Percentiles rank a stretch among this genome's conserved stretches.
Conservation (phyloP, 768 basidiomycete genomes). For the Boletus tomentosulus region DNA sequence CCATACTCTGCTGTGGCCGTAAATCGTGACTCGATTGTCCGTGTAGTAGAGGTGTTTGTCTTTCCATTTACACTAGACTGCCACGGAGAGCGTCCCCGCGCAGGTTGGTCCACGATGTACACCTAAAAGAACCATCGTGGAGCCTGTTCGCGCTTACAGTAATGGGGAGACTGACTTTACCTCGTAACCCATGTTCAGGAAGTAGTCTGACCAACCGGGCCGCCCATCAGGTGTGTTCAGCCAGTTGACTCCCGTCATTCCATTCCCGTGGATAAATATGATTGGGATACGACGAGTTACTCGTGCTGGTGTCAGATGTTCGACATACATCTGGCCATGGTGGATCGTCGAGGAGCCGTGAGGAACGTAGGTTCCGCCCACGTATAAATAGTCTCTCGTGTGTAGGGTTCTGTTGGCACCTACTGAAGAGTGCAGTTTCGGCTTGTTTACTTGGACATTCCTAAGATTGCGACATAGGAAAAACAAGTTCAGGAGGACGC, state of each 20-base stretch:
- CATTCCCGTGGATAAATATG: conserved; percentile 47
- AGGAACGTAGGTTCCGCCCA: conserved; percentile 39
- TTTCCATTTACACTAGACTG: conserved; percentile 37
- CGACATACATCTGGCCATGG: conserved; percentile 49
- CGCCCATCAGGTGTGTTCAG: conserved; percentile 53
- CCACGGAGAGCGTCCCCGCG: conserved; percentile 44
- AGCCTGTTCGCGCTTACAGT: neutral
- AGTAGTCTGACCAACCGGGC: conserved; percentile 55
- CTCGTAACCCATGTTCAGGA: conserved; percentile 47
- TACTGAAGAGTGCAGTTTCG: neutral
- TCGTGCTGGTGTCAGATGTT: conserved; percentile 41
- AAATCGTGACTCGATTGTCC: conserved; percentile 37
- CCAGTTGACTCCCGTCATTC: conserved; percentile 51
- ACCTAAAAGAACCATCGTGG: conserved; percentile 24
- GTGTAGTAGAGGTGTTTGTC: conserved; percentile 28
- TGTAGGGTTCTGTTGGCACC: conserved; percentile 35
- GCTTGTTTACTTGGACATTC: neutral
- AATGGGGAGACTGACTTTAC: conserved; percentile 20
- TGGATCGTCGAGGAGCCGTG: conserved; percentile 36
- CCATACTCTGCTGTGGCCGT: conserved; percentile 38
- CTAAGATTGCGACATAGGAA: conserved; percentile 7
- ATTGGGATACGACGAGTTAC: conserved; percentile 39
- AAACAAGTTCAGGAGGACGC: conserved; percentile 17
- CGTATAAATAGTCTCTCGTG: conserved; percentile 45
- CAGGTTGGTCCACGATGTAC: conserved; percentile 45